Percentiles rank a stretch among this genome's conserved stretches.
phyloP scores from a whole-genome alignment of 345 rosid genomes.

The Excoecaria cochinchinensis region DNA sequence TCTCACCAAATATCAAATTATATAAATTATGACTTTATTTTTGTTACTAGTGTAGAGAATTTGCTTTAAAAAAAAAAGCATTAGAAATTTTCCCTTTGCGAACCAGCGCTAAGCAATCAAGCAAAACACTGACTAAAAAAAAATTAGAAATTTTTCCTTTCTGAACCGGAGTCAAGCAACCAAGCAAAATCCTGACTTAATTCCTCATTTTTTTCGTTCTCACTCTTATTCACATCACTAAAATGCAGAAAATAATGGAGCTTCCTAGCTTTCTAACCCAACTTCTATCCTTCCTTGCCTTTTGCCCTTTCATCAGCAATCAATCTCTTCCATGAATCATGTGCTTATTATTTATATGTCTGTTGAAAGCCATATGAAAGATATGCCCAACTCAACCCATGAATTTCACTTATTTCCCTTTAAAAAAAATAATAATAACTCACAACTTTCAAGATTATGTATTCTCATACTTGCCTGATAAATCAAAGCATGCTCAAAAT shows the following conservation, averaged over 20 bases:
- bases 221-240: not conserved
- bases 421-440: too few species aligned
- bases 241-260: not conserved
- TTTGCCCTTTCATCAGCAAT: not conserved
- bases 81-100: not conserved
- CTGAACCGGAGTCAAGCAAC: not conserved
- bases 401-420: not conserved
- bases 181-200: not conserved
- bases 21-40: not conserved
- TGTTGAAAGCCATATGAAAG: too few species aligned
- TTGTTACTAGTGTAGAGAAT: not conserved
- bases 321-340: not conserved
- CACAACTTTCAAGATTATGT: too few species aligned
- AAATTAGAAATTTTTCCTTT: not conserved
- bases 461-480: conserved; percentile 53
- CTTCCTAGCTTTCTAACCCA: not conserved
- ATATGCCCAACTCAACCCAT: not conserved
- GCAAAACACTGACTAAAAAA: too few species aligned
- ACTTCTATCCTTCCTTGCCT: not conserved
- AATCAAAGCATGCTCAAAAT: conserved; percentile 31
- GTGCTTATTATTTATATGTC: not conserved
- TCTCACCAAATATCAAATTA: not conserved
- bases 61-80: not conserved
- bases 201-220: not conserved
- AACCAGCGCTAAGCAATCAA: not conserved